Evolutionary conservation across 257 asterid species (phyloP).

Genomic region (Solanum chaucha): DNA sequence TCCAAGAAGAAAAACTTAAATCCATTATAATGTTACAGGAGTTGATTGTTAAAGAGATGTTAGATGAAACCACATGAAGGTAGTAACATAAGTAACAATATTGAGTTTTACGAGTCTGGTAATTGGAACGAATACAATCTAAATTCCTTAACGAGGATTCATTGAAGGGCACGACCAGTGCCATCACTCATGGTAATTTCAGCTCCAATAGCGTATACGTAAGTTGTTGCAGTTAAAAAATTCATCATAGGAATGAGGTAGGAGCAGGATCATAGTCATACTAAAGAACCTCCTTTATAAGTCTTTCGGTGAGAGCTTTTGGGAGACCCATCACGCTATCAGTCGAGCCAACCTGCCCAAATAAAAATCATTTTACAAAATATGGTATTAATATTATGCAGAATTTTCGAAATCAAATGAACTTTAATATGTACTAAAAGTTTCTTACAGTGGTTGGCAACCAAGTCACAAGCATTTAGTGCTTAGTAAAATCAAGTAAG

Average conservation of each 20-base stretch:
- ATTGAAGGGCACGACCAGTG: neutral
- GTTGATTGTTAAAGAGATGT: neutral
- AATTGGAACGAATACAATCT: neutral
- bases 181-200: neutral
- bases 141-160: neutral
- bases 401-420: neutral
- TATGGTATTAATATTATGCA: neutral
- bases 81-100: neutral
- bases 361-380: neutral
- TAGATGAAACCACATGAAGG: neutral
- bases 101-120: neutral
- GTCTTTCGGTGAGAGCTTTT: constrained; percentile 48
- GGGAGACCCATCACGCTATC: constrained; percentile 99
- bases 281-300: constrained; percentile 64
- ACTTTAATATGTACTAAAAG: neutral
- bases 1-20: neutral
- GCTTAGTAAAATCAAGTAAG: neutral
- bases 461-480: neutral
- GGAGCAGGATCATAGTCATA: neutral
- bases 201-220: neutral
- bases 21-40: neutral
- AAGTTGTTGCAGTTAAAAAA: neutral
- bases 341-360: constrained; percentile 63
- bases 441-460: neutral
- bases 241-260: neutral